Evolutionary conservation across 306 rosid species (phyloP).

Genomic region (Potentilla sterilis): DNA sequence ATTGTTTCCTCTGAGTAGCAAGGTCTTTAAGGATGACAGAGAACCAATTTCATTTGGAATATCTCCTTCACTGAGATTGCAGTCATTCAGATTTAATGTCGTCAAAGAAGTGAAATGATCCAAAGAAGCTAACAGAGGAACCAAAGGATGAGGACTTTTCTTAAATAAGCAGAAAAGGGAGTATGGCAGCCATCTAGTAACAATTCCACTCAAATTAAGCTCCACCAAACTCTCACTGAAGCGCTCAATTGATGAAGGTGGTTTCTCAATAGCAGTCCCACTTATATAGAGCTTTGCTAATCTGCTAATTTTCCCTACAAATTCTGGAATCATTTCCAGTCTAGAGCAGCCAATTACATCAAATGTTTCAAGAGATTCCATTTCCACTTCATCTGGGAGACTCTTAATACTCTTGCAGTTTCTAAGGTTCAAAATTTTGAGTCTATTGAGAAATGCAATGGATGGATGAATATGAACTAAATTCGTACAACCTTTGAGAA

Average conservation of each 20-base stretch:
- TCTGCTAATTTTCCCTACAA: neutral
- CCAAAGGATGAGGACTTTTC: neutral
- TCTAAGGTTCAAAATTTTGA: neutral
- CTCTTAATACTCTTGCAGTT: slow-evolving; percentile 6
- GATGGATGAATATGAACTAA: slow-evolving; percentile 25
- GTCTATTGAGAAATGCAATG: slow-evolving; percentile 12
- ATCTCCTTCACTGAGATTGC: slow-evolving; percentile 10
- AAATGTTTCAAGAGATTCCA: slow-evolving; percentile 11
- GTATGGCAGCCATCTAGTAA: neutral
- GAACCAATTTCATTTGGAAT: slow-evolving; percentile 8
- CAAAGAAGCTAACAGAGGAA: neutral
- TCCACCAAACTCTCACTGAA: slow-evolving; percentile 15
- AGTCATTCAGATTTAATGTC: slow-evolving; percentile 2
- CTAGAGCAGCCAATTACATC: slow-evolving; percentile 20
- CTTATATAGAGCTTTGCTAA: slow-evolving; percentile 14
- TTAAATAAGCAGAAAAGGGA: neutral
- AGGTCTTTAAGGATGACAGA: neutral
- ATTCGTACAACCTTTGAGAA: slow-evolving; percentile 21
- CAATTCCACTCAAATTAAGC: slow-evolving; percentile 6
- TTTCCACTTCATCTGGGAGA: neutral
- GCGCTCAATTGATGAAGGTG: slow-evolving; percentile 13
- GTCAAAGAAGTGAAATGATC: slow-evolving; percentile 14
- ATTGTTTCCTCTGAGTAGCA: slow-evolving; percentile 14
- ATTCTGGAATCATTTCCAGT: slow-evolving; percentile 13
- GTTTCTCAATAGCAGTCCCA: slow-evolving; percentile 3